Conservation (phyloP, 257 asterid genomes). For the Avicennia marina region DNA sequence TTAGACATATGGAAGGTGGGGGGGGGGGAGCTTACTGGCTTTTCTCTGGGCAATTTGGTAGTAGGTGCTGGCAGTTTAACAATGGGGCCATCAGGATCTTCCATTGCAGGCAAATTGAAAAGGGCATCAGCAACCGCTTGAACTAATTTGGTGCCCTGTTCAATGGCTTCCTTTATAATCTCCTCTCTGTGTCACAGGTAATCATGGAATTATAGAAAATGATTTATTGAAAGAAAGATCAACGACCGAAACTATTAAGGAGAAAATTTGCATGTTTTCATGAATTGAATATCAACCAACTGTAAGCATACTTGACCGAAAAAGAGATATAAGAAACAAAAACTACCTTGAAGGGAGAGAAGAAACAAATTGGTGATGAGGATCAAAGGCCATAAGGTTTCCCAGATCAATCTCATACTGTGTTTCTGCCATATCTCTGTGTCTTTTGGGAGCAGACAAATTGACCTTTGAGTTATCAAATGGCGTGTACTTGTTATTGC, state of each 20-base stretch:
- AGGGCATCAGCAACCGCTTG: conserved; percentile 85
- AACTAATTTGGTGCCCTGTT: conserved; percentile 69
- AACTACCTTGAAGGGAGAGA: conserved; percentile 66
- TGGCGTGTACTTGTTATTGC: too few relatives aligned
- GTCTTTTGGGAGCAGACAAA: background rate
- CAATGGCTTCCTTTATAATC: conserved; percentile 46
- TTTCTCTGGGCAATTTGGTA: conserved; percentile 73
- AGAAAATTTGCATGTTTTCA: too few relatives aligned
- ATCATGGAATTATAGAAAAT: too few relatives aligned
- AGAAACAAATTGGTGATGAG: conserved; percentile 42
- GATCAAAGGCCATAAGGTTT: conserved; percentile 69
- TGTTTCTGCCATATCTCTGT: conserved; percentile 41
- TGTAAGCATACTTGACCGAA: background rate
- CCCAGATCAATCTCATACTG: conserved; percentile 65
- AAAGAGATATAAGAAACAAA: background rate
- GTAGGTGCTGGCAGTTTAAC: conserved; percentile 73
- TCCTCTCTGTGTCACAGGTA: conserved; percentile 57
- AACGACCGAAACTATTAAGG: background rate
- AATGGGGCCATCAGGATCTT: conserved; percentile 75
- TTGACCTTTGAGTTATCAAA: too few relatives aligned
- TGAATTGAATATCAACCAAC: background rate
- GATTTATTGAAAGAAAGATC: background rate
- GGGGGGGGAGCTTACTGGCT: conserved; percentile 52
- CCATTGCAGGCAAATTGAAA: conserved; percentile 66
- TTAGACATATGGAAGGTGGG: too few relatives aligned